Evolutionary conservation across 1,284 basidiomycete genomes (phyloP), one percentile per base, ranked within the genome.

Genomic region (Fomitopsis betulina): DNA sequence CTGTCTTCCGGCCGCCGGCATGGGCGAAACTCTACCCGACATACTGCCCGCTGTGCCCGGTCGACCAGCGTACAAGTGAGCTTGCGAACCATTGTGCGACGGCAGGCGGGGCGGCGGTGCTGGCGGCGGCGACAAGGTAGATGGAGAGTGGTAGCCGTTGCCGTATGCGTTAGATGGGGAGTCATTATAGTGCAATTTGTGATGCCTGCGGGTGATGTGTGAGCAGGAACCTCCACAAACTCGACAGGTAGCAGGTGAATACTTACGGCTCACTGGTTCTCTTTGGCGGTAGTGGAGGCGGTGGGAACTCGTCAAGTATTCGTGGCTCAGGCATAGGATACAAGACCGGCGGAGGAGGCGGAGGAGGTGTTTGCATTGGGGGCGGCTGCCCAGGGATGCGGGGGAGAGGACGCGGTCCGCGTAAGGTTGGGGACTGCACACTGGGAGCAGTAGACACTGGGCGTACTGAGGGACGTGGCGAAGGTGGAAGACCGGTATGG

Each of bases 331-430:
- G 69, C 66, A 72, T 68, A 23, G 30, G 51, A 54, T 52, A 58
- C 21, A 42, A 38, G 1, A 58, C 38, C 21, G 49, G 59, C 15
- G 61, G 54, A 40, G 66, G 60, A 3, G 69, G 65, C 30, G 67
- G 65, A 39, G 67, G 66, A 39, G 70, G 67, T 21, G 63, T 63
- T 25, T 65, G 63, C 40, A 65, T 50, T n/a, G 62, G 52, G 13
- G 65, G 49, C 45, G 56, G 56, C 12, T 55, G 54, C 37, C 68
- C 67, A 50, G 70, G 70, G 43, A 70, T 67, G 25, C 64, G 71
- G 42, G 71, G 71, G 5, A 72, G 65, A 15, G 68, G 70, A 56
- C 71, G 62, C 12, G 64, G 64, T 42, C 63, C 65, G 49, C 65
- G 57, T 39, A 64, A 62, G 1, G 67, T 67, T 2, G 70, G 70